phyloP scores from a whole-genome alignment of 805 yeast genomes.

The Zygosaccharomyces lentus region DNA sequence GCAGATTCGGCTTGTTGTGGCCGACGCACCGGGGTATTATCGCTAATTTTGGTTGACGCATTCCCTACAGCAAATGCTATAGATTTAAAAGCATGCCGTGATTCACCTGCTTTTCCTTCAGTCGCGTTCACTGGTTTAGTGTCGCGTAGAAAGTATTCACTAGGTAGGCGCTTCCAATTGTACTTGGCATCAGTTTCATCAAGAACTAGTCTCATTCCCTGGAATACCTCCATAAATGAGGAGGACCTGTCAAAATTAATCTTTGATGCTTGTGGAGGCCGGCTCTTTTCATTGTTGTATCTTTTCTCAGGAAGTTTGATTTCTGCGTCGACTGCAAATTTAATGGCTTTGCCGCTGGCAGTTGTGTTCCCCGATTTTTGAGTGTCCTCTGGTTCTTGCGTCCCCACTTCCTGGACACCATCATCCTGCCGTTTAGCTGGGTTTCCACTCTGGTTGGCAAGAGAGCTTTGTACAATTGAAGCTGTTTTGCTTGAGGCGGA shows the following conservation, averaged over 20 bases:
- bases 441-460: not conserved
- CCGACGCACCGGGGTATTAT: not conserved
- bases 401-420: not conserved
- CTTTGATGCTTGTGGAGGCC: constrained; percentile 3
- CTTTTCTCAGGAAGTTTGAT: not conserved
- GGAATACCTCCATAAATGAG: constrained; percentile 31
- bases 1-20: not conserved
- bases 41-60: not conserved
- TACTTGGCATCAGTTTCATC: constrained; percentile 32
- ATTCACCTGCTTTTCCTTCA: not conserved
- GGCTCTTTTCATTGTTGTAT: not conserved
- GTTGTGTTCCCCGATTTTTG: not conserved
- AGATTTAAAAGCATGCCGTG: constrained; percentile 11
- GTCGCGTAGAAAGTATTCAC: constrained; percentile 19
- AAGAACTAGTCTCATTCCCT: constrained; percentile 30
- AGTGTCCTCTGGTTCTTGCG: not conserved
- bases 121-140: constrained; percentile 1
- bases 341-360: not conserved
- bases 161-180: constrained; percentile 32
- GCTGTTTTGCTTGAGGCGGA: not conserved
- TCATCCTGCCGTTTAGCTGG: not conserved
- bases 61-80: constrained; percentile 7
- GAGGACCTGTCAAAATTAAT: constrained; percentile 26
- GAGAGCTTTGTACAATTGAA: not conserved
- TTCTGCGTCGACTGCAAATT: not conserved